Evolutionary conservation across 495 filamentous ascomycete genomes (phyloP).

Genomic region (Daldinia grandis): DNA sequence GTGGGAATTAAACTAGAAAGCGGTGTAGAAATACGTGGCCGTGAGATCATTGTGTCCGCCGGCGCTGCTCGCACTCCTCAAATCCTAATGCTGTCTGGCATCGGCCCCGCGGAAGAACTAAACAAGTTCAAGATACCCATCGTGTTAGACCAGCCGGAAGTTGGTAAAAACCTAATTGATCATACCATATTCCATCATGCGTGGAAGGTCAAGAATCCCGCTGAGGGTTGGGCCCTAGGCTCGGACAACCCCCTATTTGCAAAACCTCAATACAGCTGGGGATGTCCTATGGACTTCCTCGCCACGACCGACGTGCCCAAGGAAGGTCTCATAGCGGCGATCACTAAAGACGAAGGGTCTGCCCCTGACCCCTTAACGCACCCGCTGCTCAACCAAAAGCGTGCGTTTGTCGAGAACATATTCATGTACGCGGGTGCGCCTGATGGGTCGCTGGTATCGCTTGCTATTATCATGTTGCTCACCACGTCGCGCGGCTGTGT

Average conservation of each 20-base stretch:
- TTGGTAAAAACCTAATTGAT: conserved; percentile 55
- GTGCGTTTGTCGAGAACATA: background rate
- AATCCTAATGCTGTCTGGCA: conserved; percentile 65
- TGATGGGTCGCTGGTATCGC: background rate
- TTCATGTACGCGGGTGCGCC: background rate
- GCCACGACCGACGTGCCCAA: conserved; percentile 35
- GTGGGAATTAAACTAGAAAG: conserved; percentile 35
- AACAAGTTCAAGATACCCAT: conserved; percentile 54
- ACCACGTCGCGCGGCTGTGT: conserved; percentile 1
- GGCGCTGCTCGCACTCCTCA: conserved; percentile 63
- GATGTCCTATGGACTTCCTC: conserved; percentile 36
- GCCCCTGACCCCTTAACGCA: background rate
- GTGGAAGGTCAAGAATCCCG: conserved; percentile 49
- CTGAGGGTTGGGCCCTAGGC: conserved; percentile 44
- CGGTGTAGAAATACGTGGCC: conserved; percentile 26
- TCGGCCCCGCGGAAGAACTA: conserved; percentile 59
- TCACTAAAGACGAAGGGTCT: background rate
- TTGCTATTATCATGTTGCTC: background rate
- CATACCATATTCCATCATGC: conserved; percentile 42
- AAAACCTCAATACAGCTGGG: conserved; percentile 39
- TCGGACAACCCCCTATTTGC: conserved; percentile 41
- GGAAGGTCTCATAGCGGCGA: conserved; percentile 25
- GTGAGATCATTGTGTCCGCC: conserved; percentile 60
- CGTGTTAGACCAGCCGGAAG: conserved; percentile 53
- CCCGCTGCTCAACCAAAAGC: background rate